Evolutionary conservation across 1,139 yeast species (phyloP), one percentile per base, ranked within the genome.

Genomic region (Pichia sp.): DNA sequence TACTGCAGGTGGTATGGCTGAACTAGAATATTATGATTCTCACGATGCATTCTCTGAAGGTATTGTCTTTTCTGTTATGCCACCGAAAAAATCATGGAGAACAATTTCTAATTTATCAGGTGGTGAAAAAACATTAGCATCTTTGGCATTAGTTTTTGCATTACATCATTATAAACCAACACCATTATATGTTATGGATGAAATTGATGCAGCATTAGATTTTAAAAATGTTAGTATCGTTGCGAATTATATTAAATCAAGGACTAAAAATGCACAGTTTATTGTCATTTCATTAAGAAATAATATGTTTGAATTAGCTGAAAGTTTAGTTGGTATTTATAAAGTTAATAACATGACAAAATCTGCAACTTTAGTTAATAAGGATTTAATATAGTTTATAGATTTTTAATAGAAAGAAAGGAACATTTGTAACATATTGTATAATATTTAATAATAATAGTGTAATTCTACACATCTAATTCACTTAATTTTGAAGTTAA

Each of bases 1-100:
- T 56, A 95, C 99, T 0, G 90, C 93, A 95, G 99, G 99, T 18
- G 99, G 99, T 42, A 95, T 91, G 72, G 99, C 99, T 0, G 99
- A 95, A 67, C 75, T 95, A 45, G 99, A 95, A 66, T 77, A 93
- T 50, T 98, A 91, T 25, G 99, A 95, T 66, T 85, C 96, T 59
- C 77, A 93, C 63, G 99, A 95, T 68, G 99, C 99, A n/a, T 95
- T 95, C 64, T 83, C 96, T 0, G 99, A 95, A 70, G 99, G 99
- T 36, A 91, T 95, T 46, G 73, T 90, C 46, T 95, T 95, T 69
- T 87, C 96, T 69, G 99, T 95, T 9, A 95, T 95, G 99, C 99
- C 99, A 2, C 99, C 99, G 0, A 93, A 90, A 72, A 95, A 95
- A 68, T 85, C 96, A 43, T 95, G 99, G 99, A 86, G 87, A 66